phyloP scores from a whole-genome alignment of 75 land plant genomes.

The Sequoia sempervirens region DNA sequence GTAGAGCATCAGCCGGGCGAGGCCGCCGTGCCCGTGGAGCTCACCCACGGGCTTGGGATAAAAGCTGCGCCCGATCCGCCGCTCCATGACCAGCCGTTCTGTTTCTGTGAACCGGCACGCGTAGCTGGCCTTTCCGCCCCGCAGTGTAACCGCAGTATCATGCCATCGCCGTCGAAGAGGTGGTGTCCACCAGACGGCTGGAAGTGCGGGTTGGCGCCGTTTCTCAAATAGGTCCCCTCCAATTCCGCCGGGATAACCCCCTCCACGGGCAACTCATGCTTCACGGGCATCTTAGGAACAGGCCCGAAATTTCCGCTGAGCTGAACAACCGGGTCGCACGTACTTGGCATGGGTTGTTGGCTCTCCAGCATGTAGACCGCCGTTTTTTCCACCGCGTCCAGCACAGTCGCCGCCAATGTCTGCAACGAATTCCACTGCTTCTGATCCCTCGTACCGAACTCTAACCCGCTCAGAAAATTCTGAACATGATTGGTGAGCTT shows the following conservation, averaged over 20 bases:
- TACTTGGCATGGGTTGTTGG: slow-evolving; percentile 26
- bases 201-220: slow-evolving; percentile 65
- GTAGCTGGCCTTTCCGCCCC: slow-evolving; percentile 38
- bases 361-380: slow-evolving; percentile 22
- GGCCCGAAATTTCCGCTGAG: slow-evolving; percentile 73
- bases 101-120: slow-evolving; percentile 30
- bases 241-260: slow-evolving; percentile 49
- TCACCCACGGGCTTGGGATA: slow-evolving; percentile 42
- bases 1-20: slow-evolving; percentile 21
- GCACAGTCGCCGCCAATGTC: slow-evolving; percentile 22
- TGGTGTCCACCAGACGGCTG: slow-evolving; percentile 61
- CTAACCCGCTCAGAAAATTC: background rate
- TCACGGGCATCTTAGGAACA: slow-evolving; percentile 49
- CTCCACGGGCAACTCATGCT: slow-evolving; percentile 26
- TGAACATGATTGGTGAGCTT: too few species aligned
- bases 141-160: slow-evolving; percentile 59
- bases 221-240: slow-evolving; percentile 53
- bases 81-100: slow-evolving; percentile 17
- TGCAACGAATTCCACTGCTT: slow-evolving; percentile 21
- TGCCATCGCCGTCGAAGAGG: slow-evolving; percentile 80
- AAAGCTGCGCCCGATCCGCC: slow-evolving; percentile 20
- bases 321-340: slow-evolving; percentile 62
- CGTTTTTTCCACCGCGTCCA: slow-evolving; percentile 35
- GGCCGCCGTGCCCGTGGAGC: slow-evolving; percentile 38
- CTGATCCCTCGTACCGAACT: background rate